Base-by-base conservation (phyloP, 805 yeast genomes). In the Saccharomycopsis vini region DNA sequence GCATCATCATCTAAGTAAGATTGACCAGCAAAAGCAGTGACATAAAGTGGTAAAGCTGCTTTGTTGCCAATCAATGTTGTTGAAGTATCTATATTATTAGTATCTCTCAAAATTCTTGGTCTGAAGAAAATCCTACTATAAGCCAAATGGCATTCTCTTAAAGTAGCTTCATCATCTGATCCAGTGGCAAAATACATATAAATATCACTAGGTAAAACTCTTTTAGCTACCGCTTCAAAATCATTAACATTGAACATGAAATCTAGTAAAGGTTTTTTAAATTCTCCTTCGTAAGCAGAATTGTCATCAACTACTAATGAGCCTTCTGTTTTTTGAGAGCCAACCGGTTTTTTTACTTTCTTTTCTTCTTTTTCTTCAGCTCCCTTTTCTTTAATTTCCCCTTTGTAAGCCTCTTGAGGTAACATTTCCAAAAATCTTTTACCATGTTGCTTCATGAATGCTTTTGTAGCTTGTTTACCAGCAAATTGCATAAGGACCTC, bases 401-500 rank as follows among this genome's bases (percentile, higher is more conserved):
- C 37, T 18, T 9, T 10, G 19, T 15, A 34, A 9, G 15, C 19
- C 7, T 23, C 39, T 15, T 9, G 19, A 7, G 39, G 58, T 45
- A 68, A 59, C 44, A 67, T 67, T 52, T 66, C 67, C n/a, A 53
- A 52, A 39, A 67, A 57, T 5, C 65, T 66, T 45, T 68, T 71
- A 15, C 63, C 55, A 36, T 49, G 52, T 13, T 45, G 37, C 19
- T 28, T 26, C 13, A 24, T 29, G 35, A 49, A 49, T 23, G 56
- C 60, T 20, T 48, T 45, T 13, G 42, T 39, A 12, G 23, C 20
- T 13, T 75, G 81, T 51, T 71, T 67, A 18, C 81, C 85, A 31
- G 75, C 78, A 52, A 72, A 72, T 3, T 72, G 75, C 44, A 72
- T 47, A 38, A 78, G 68, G 15, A 76, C 50, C 45, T 75, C 80